These are phyloP conservation scores for Hypoxylon crocopeplum DNA, from an alignment of 495 filamentous ascomycete genomes.

Conservation along the genomic window DNA sequence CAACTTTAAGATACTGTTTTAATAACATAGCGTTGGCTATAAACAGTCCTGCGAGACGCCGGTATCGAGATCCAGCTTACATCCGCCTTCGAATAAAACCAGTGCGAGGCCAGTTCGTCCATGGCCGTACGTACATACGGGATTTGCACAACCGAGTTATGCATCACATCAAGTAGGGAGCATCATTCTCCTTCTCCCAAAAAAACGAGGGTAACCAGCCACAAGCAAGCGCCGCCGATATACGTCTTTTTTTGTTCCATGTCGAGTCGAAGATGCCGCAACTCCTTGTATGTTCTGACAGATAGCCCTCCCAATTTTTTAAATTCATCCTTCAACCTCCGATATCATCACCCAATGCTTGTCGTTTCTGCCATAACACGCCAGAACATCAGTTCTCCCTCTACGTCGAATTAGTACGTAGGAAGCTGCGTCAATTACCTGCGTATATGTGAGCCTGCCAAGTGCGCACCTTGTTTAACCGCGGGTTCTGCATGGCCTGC, in stretches of 20 bases:
- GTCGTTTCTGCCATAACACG: slow-evolving; percentile 37
- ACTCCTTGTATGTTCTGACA: slow-evolving; percentile 20
- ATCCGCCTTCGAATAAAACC: not conserved
- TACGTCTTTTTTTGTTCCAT: slow-evolving; percentile 7
- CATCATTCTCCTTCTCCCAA: not conserved
- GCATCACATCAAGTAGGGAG: not conserved
- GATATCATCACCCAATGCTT: slow-evolving; percentile 29
- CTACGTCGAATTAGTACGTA: slow-evolving; percentile 15
- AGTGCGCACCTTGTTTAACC: slow-evolving; percentile 40
- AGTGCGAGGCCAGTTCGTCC: not conserved
- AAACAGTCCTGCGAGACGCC: not conserved
- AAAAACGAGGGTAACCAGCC: slow-evolving; percentile 18
- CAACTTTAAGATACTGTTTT: too few relatives aligned
- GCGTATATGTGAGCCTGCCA: slow-evolving; percentile 54
- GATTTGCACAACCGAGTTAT: not conserved
- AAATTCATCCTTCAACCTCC: not conserved
- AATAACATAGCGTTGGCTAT: too few relatives aligned
- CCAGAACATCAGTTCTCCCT: slow-evolving; percentile 24
- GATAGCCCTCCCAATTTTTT: slow-evolving; percentile 6
- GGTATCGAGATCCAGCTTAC: slow-evolving; percentile 6
- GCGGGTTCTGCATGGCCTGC: slow-evolving; percentile 34
- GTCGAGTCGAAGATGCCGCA: slow-evolving; percentile 3
- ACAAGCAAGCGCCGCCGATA: slow-evolving; percentile 19
- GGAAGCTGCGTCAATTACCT: slow-evolving; percentile 39
- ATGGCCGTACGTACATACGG: not conserved